These are phyloP conservation scores for Monosporozyma aquatica DNA, from an alignment of 805 yeast species.

Conservation along the genomic window DNA sequence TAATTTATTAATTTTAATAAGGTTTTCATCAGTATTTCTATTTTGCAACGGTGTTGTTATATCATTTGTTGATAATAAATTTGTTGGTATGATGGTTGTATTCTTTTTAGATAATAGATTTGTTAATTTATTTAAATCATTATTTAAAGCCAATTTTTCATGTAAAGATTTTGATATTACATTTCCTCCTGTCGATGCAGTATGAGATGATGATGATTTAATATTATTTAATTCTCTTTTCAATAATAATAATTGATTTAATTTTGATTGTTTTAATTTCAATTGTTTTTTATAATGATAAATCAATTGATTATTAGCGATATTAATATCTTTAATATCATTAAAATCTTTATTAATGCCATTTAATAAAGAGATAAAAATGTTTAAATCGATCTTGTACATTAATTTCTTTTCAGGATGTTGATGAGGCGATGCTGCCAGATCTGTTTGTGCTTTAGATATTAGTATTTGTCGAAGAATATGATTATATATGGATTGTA, in stretches of 20 bases:
- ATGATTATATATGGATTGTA: constrained; percentile 14
- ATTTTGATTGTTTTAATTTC: neutral
- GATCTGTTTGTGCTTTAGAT: constrained; percentile 19
- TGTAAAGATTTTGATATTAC: neutral
- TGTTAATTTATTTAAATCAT: neutral
- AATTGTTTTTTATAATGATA: neutral
- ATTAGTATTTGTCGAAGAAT: constrained; percentile 19
- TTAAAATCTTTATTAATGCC: constrained; percentile 17
- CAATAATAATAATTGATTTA: neutral
- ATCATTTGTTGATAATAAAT: neutral
- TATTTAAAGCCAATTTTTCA: neutral
- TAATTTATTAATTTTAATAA: neutral
- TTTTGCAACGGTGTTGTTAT: neutral
- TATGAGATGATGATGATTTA: too few relatives aligned
- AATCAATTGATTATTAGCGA: constrained; percentile 24
- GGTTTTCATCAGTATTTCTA: neutral
- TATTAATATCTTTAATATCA: constrained; percentile 26
- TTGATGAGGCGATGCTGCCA: constrained; percentile 8
- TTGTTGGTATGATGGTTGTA: neutral
- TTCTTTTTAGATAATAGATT: neutral
- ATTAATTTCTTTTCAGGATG: constrained; percentile 14
- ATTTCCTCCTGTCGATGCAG: too few relatives aligned
- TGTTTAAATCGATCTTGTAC: constrained; percentile 23
- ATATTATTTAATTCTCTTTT: neutral
- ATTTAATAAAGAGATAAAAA: constrained; percentile 16